Conservation (phyloP, 2,329 filamentous ascomycete species). For the Xylaria sp. region DNA sequence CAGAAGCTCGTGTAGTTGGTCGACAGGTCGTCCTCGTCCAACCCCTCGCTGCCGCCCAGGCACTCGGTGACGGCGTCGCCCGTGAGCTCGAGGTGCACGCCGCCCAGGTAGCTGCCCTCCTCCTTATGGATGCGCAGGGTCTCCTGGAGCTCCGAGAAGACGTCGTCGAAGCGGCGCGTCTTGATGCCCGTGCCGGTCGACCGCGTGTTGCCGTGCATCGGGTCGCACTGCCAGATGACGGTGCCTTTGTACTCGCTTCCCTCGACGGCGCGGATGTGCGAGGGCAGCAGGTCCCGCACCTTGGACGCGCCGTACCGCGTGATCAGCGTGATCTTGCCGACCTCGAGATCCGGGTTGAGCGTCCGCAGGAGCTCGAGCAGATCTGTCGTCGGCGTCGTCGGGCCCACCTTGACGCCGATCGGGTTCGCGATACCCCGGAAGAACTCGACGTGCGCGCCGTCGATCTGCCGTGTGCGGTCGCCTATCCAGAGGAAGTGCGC, state of each 20-base stretch:
- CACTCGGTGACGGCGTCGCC: slow-evolving; percentile 98
- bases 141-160: slow-evolving; percentile 85
- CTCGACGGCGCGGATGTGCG: slow-evolving; percentile 89
- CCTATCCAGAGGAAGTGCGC: slow-evolving; percentile 99
- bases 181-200: slow-evolving; percentile 83
- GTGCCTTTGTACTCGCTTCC: slow-evolving; percentile 71
- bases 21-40: slow-evolving; percentile 87
- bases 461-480: slow-evolving; percentile 91
- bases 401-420: slow-evolving; percentile 95
- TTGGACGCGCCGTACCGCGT: slow-evolving; percentile 89
- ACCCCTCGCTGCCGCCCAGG: slow-evolving; percentile 84
- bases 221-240: slow-evolving; percentile 98
- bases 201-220: slow-evolving; percentile 90
- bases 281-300: slow-evolving; percentile 78
- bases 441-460: slow-evolving; percentile 95
- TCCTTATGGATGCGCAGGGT: slow-evolving; percentile 87
- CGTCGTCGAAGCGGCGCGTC: slow-evolving; percentile 89
- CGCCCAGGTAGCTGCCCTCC: slow-evolving; percentile 86
- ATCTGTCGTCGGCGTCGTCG: slow-evolving; percentile 80
- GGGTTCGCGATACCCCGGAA: slow-evolving; percentile 97
- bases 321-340: slow-evolving; percentile 95
- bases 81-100: slow-evolving; percentile 93
- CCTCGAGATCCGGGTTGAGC: slow-evolving; percentile 83
- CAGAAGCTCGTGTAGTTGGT: slow-evolving; percentile 96
- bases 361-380: slow-evolving; percentile 82